Percentiles rank a stretch among this genome's conserved stretches.
phyloP scores from a whole-genome alignment of 306 rosid genomes.

The Cicer pinnatifidum region DNA sequence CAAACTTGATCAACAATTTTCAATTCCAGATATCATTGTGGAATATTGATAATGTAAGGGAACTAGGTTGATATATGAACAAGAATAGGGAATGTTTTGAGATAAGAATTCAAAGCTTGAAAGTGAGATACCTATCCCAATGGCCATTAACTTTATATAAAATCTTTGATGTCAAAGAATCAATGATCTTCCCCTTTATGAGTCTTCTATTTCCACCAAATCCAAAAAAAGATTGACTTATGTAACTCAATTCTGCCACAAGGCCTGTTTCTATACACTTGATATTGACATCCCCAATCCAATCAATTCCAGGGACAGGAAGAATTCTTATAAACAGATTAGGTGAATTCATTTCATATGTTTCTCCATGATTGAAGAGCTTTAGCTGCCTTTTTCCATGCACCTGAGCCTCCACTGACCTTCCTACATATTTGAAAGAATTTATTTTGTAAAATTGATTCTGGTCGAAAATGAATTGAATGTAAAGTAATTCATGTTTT shows the following conservation, averaged over 20 bases:
- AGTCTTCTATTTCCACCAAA: slow-evolving; percentile 62
- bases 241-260: slow-evolving; percentile 65
- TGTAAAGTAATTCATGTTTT: too few species aligned
- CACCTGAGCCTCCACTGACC: slow-evolving; percentile 70
- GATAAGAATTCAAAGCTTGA: neutral
- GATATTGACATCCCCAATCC: slow-evolving; percentile 70
- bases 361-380: slow-evolving; percentile 79
- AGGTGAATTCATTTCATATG: slow-evolving; percentile 82
- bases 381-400: slow-evolving; percentile 69
- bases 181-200: slow-evolving; percentile 74
- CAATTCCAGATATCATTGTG: too few species aligned
- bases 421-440: slow-evolving; percentile 57
- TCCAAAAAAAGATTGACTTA: slow-evolving; percentile 63
- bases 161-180: slow-evolving; percentile 56
- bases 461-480: too few species aligned
- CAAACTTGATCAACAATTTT: too few species aligned
- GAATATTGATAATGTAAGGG: too few species aligned
- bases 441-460: neutral
- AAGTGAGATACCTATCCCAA: slow-evolving; percentile 81
- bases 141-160: slow-evolving; percentile 79
- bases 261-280: slow-evolving; percentile 68
- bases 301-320: slow-evolving; percentile 64
- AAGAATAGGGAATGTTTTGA: neutral
- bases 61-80: too few species aligned
- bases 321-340: slow-evolving; percentile 64